A percentile compares a stretch with the other conserved stretches of the same genome.
These are phyloP conservation scores for Phytophthora capsici DNA, from an alignment of 352 stramenopile species.

Conservation along the genomic window DNA sequence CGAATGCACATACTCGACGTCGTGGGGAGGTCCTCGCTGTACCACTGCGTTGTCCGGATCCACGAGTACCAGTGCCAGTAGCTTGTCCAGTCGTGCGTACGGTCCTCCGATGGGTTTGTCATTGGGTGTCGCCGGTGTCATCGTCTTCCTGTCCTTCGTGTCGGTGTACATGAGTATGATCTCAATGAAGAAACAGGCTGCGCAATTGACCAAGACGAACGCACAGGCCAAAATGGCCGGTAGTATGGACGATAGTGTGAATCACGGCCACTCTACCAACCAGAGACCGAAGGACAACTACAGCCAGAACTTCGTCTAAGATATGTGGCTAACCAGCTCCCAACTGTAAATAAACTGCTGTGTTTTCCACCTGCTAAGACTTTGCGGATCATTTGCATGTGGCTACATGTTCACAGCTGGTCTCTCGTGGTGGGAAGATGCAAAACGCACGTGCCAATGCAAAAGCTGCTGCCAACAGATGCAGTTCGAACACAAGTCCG, in stretches of 20 bases:
- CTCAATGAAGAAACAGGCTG: constrained; percentile 33
- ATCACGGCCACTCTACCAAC: constrained; percentile 15
- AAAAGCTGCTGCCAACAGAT: constrained; percentile 16
- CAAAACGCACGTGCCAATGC: constrained; percentile 27
- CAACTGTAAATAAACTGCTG: constrained; percentile 35
- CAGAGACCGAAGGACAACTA: constrained; percentile 57
- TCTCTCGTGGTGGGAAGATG: constrained; percentile 18
- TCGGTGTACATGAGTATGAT: constrained; percentile 44
- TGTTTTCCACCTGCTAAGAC: constrained; percentile 28
- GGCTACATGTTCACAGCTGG: constrained; percentile 21
- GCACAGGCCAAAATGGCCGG: constrained; percentile 35
- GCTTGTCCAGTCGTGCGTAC: constrained; percentile 44
- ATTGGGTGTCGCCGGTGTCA: constrained; percentile 33
- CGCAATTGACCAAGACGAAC: constrained; percentile 29
- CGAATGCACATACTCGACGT: constrained; percentile 48
- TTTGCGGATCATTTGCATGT: constrained; percentile 16
- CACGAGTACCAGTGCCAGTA: constrained; percentile 32
- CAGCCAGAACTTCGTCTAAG: constrained; percentile 69
- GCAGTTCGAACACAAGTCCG: too few relatives aligned
- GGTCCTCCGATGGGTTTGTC: constrained; percentile 60
- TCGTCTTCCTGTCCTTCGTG: constrained; percentile 38
- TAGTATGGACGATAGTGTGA: constrained; percentile 24
- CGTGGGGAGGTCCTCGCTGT: constrained; percentile 66
- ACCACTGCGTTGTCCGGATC: constrained; percentile 45
- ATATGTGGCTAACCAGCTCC: constrained; percentile 6